Evolutionary conservation across 2,329 filamentous ascomycete species (phyloP).

Genomic region (Curvularia lunata): DNA sequence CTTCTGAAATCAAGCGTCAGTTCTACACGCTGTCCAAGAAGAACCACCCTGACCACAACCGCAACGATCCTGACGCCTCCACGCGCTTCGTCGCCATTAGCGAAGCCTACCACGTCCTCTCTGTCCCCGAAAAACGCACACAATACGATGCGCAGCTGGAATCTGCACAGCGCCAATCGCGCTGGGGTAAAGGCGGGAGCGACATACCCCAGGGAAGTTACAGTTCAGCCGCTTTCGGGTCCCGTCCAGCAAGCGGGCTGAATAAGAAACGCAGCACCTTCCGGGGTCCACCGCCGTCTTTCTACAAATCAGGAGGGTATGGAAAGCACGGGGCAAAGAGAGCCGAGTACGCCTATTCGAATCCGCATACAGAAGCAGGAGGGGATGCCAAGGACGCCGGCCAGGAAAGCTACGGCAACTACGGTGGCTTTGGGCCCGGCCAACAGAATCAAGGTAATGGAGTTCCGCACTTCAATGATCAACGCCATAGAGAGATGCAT

Average conservation of each 20-base stretch:
- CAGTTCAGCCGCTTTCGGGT: constrained; percentile 65
- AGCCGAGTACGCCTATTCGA: constrained; percentile 51
- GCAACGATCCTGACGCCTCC: constrained; percentile 71
- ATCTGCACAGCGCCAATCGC: constrained; percentile 35
- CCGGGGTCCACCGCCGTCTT: constrained; percentile 84
- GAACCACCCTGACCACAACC: constrained; percentile 93
- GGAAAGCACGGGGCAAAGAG: constrained; percentile 68
- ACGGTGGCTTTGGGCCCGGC: constrained; percentile 66
- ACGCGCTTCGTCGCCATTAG: constrained; percentile 81
- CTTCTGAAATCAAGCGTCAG: constrained; percentile 83
- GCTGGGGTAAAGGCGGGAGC: constrained; percentile 40
- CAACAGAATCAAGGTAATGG: constrained; percentile 57
- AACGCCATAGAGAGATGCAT: constrained; percentile 76
- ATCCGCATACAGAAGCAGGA: constrained; percentile 19
- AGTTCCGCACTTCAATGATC: constrained; percentile 79
- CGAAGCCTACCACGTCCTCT: constrained; percentile 81
- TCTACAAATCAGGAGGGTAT: constrained; percentile 84
- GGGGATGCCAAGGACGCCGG: constrained; percentile 30
- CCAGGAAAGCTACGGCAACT: constrained; percentile 40
- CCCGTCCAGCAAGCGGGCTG: constrained; percentile 80
- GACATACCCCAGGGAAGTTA: constrained; percentile 62
- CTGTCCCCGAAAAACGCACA: constrained; percentile 73
- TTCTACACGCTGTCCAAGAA: constrained; percentile 92
- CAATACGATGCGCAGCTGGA: constrained; percentile 78
- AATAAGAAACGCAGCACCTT: constrained; percentile 78